These are phyloP conservation scores for Biancaea sappan DNA, from an alignment of 306 rosid genomes.

Conservation along the genomic window DNA sequence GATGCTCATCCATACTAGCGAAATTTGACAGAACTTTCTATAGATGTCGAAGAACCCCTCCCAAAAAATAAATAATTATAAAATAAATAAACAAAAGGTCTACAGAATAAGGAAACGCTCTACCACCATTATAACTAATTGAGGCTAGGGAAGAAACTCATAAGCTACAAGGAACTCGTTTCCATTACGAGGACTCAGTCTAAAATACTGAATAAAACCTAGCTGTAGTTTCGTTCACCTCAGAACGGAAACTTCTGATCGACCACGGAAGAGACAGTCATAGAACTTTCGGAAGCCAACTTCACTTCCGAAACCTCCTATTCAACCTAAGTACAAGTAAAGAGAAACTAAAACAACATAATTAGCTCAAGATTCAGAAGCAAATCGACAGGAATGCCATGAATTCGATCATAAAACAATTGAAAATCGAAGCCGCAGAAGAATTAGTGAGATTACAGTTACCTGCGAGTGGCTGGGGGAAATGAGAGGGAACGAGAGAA, in stretches of 20 bases:
- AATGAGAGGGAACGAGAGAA: not conserved
- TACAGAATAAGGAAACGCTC: not conserved
- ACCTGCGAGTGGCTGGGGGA: not conserved
- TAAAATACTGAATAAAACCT: not conserved
- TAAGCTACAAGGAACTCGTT: not conserved
- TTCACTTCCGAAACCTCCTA: not conserved
- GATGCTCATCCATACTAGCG: not conserved
- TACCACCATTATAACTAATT: not conserved
- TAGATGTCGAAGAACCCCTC: not conserved
- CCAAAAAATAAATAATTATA: not conserved
- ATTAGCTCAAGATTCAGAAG: not conserved
- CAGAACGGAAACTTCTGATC: not conserved
- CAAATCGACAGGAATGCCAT: not conserved
- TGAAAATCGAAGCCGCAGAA: not conserved
- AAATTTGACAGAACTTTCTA: not conserved
- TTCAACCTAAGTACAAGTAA: not conserved
- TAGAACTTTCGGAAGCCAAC: not conserved
- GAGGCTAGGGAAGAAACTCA: not conserved
- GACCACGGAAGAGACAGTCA: not conserved
- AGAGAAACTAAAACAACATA: not conserved
- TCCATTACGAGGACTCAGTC: not conserved
- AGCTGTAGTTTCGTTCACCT: not conserved
- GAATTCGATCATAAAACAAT: not conserved
- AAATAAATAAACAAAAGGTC: not conserved
- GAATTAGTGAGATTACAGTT: not conserved